phyloP scores from a whole-genome alignment of 2,329 filamentous ascomycete species.

The Cladorrhinum sp. region DNA sequence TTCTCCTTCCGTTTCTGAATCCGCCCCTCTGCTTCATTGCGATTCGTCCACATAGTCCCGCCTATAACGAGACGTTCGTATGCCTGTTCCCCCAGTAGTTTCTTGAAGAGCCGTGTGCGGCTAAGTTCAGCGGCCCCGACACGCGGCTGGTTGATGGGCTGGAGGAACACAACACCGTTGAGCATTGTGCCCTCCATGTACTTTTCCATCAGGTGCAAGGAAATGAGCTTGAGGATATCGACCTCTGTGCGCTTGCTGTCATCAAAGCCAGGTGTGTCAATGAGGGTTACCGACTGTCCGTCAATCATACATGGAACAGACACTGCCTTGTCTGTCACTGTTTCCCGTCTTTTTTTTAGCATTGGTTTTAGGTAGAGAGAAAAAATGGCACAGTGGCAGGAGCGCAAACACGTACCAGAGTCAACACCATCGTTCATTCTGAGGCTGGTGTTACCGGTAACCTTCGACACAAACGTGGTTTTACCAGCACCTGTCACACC shows the following conservation, averaged over 20 bases:
- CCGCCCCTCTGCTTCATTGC: background rate
- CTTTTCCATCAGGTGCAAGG: background rate
- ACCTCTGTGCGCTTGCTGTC: background rate
- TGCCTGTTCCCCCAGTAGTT: background rate
- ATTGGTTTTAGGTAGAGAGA: background rate
- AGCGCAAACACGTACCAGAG: background rate
- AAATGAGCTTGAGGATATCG: background rate
- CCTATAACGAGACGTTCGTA: background rate
- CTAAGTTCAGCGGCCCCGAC: background rate
- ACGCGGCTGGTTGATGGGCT: background rate
- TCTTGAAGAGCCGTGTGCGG: background rate
- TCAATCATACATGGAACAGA: background rate
- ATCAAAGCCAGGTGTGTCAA: background rate
- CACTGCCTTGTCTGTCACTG: background rate
- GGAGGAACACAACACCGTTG: background rate
- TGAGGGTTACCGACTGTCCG: background rate
- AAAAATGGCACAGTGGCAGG: background rate
- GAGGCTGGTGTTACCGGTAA: background rate
- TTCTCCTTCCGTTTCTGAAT: background rate
- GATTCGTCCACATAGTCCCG: background rate
- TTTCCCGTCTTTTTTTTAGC: background rate
- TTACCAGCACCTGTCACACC: background rate
- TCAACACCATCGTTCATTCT: background rate
- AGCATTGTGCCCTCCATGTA: background rate
- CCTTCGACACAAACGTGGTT: background rate